Conservation (phyloP, 129 eudicot species). For the Artemisia annua region DNA sequence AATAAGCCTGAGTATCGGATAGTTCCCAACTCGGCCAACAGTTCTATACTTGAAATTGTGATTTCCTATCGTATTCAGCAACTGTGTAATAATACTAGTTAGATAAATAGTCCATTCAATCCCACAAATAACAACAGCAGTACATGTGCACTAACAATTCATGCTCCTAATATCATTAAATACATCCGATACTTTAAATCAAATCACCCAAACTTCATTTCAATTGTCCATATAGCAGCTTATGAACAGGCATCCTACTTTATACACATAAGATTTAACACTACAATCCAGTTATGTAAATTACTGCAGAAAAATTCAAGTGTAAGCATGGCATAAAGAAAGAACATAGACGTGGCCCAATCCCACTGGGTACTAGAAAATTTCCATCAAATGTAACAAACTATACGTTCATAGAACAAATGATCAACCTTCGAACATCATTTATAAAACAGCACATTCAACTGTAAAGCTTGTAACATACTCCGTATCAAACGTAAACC, state of each 20-base stretch:
- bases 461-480: too few relatives aligned
- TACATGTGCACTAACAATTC: neutral
- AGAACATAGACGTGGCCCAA: constrained; percentile 4
- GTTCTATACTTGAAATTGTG: constrained; percentile 68
- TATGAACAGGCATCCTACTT: neutral
- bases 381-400: too few relatives aligned
- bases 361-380: neutral
- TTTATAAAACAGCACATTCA: too few relatives aligned
- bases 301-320: constrained; percentile 11
- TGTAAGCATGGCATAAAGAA: constrained; percentile 12
- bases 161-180: constrained; percentile 7
- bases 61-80: constrained; percentile 49
- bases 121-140: neutral
- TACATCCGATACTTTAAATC: constrained; percentile 8
- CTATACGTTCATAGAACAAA: too few relatives aligned
- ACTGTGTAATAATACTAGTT: neutral
- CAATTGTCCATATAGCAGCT: constrained; percentile 1
- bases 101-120: too few relatives aligned
- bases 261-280: too few relatives aligned
- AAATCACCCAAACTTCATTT: constrained; percentile 7
- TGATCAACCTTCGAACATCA: too few relatives aligned
- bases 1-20: constrained; percentile 73
- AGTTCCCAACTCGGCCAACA: constrained; percentile 82
- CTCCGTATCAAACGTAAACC: too few relatives aligned
- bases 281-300: neutral